Evolutionary conservation across 2,329 filamentous ascomycete genomes (phyloP).

Genomic region (Trichophyton verrucosum): DNA sequence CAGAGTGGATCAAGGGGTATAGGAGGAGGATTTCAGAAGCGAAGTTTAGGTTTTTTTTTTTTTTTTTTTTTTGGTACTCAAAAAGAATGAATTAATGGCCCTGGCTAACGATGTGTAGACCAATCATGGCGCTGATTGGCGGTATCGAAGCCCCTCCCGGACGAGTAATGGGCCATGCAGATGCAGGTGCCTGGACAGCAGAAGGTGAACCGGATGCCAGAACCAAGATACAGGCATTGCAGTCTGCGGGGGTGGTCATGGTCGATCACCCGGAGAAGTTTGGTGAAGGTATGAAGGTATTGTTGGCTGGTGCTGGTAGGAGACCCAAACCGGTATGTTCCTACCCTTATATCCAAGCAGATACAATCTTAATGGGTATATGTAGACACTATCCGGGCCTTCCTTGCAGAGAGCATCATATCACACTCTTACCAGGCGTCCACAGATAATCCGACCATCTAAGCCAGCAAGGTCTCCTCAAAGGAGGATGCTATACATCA

Average conservation of each 20-base stretch:
- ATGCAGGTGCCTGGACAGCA: constrained; percentile 61
- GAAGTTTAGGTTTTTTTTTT: constrained; percentile 40
- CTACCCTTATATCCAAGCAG: background rate
- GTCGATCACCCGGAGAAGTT: constrained; percentile 67
- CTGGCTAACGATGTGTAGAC: constrained; percentile 34
- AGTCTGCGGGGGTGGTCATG: constrained; percentile 54
- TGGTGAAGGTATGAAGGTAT: constrained; percentile 52
- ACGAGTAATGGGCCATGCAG: constrained; percentile 66
- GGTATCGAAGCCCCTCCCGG: constrained; percentile 52
- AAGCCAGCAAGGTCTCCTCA: constrained; percentile 21
- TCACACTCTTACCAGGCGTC: constrained; percentile 33
- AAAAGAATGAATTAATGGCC: background rate
- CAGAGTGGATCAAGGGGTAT: constrained; percentile 61
- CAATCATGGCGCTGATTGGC: constrained; percentile 59
- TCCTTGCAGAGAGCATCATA: constrained; percentile 41
- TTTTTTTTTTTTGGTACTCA: background rate
- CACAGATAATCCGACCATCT: background rate
- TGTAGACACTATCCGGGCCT: constrained; percentile 13
- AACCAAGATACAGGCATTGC: constrained; percentile 55
- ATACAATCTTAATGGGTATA: constrained; percentile 7
- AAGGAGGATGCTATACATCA: constrained; percentile 44
- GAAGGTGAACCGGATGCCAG: constrained; percentile 52
- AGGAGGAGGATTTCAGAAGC: constrained; percentile 43
- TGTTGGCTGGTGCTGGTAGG: constrained; percentile 38
- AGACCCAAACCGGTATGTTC: constrained; percentile 6